Conservation (phyloP, 2,329 filamentous ascomycete species). For the Aphanoascus verrucosus region DNA sequence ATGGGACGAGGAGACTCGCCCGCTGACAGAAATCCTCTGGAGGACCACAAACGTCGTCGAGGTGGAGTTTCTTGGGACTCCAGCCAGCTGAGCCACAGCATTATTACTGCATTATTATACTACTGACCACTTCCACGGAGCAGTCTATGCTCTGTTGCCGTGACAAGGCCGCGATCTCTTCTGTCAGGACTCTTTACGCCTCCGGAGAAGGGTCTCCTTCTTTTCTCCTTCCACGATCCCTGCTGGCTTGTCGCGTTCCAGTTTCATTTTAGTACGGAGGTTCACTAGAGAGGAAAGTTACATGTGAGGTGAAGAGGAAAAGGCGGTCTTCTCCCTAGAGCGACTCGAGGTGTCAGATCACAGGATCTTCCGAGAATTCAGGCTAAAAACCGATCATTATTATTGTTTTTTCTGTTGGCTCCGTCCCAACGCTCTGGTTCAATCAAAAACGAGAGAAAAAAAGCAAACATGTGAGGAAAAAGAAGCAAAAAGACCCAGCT, state of each 20-base stretch:
- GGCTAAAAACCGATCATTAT: not conserved
- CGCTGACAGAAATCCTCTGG: no score
- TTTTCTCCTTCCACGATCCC: slow-evolving; percentile 1
- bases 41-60: no score
- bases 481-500: not conserved
- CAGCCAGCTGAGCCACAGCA: no score
- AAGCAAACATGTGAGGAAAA: not conserved
- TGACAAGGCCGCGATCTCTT: not conserved
- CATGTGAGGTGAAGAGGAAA: no score
- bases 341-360: no score
- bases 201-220: not conserved
- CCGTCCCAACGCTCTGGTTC: slow-evolving; percentile 2
- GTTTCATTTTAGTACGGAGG: not conserved
- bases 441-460: slow-evolving; percentile 1
- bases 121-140: no score
- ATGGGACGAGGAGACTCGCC: no score
- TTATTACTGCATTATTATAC: no score
- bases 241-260: not conserved
- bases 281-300: no score
- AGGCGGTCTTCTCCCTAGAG: no score
- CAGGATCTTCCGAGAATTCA: not conserved
- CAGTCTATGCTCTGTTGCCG: no score
- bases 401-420: not conserved
- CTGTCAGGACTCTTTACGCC: not conserved
- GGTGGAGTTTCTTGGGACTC: no score